A percentile compares a stretch with the other conserved stretches of the same genome.
These are phyloP conservation scores for Oxyria digyna DNA, from an alignment of 148 eudicot species.

Conservation along the genomic window DNA sequence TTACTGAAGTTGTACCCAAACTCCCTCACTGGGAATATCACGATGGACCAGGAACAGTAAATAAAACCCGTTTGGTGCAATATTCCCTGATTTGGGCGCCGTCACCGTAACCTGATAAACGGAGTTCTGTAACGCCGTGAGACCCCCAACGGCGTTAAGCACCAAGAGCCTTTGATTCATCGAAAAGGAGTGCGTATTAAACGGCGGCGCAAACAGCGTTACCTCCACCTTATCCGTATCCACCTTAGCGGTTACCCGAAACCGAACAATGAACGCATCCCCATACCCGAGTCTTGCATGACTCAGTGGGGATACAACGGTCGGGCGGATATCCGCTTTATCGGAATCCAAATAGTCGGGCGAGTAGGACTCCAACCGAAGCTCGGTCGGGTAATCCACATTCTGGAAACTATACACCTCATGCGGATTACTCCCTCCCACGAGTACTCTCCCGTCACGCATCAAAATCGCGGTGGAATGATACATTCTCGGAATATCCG, in stretches of 20 bases:
- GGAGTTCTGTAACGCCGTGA: slow-evolving; percentile 15
- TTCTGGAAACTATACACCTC: slow-evolving; percentile 40
- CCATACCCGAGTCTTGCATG: slow-evolving; percentile 37
- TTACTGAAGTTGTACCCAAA: slow-evolving; percentile 33
- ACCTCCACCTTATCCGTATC: slow-evolving; percentile 16
- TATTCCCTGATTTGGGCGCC: slow-evolving; percentile 30
- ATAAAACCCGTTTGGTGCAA: slow-evolving; percentile 57
- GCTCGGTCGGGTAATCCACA: slow-evolving; percentile 51
- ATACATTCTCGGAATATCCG: slow-evolving; percentile 45
- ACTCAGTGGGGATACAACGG: slow-evolving; percentile 20
- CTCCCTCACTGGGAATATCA: slow-evolving; percentile 45
- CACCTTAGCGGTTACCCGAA: slow-evolving; percentile 11
- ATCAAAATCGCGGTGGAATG: slow-evolving; percentile 61
- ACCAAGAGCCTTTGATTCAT: slow-evolving; percentile 62
- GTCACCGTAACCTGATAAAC: slow-evolving; percentile 25
- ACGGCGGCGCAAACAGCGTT: slow-evolving; percentile 51
- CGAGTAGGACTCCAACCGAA: slow-evolving; percentile 51
- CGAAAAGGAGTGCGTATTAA: slow-evolving; percentile 54
- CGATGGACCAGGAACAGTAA: slow-evolving; percentile 56
- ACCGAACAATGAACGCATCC: slow-evolving; percentile 26
- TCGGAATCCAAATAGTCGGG: slow-evolving; percentile 46
- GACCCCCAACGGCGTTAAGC: slow-evolving; percentile 12
- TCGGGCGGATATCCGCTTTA: slow-evolving; percentile 25
- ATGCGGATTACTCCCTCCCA: slow-evolving; percentile 91
- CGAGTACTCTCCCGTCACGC: slow-evolving; percentile 62